phyloP scores from a whole-genome alignment of 805 yeast genomes.

The Wickerhamiella alocasiicola region DNA sequence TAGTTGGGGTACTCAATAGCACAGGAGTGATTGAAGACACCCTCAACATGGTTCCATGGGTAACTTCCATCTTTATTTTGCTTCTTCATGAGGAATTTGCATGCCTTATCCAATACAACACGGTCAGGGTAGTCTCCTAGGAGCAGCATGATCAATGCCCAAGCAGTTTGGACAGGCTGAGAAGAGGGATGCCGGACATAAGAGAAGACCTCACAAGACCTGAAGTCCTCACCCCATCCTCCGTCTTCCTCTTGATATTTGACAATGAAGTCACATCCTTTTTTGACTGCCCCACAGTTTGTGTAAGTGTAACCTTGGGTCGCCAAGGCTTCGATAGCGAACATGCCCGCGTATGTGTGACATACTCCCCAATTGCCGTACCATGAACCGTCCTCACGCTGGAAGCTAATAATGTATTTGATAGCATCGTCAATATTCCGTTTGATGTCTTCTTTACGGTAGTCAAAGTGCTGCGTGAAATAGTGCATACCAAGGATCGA shows the following conservation, averaged over 20 bases:
- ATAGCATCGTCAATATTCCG: constrained; percentile 65
- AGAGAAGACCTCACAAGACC: constrained; percentile 67
- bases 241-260: constrained; percentile 74
- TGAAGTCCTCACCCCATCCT: constrained; percentile 96
- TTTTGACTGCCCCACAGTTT: constrained; percentile 48
- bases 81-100: constrained; percentile 45
- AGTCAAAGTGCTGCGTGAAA: constrained; percentile 53
- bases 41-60: constrained; percentile 75
- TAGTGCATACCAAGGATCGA: constrained; percentile 78
- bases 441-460: constrained; percentile 52
- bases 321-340: constrained; percentile 84
- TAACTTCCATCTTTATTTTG: constrained; percentile 75
- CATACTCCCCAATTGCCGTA: constrained; percentile 99
- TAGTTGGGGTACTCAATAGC: constrained; percentile 95
- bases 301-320: constrained; percentile 53
- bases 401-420: constrained; percentile 54
- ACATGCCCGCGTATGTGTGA: constrained; percentile 92
- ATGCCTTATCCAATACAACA: constrained; percentile 49
- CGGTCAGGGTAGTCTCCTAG: constrained; percentile 70
- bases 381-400: constrained; percentile 83
- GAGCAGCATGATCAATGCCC: constrained; percentile 78
- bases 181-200: constrained; percentile 57
- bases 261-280: constrained; percentile 78
- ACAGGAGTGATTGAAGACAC: constrained; percentile 89
- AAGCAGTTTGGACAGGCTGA: constrained; percentile 77